A percentile compares a stretch with the other conserved stretches of the same genome.
phyloP scores from a whole-genome alignment of 2,329 filamentous ascomycete species.

The Colletotrichum zoysiae region DNA sequence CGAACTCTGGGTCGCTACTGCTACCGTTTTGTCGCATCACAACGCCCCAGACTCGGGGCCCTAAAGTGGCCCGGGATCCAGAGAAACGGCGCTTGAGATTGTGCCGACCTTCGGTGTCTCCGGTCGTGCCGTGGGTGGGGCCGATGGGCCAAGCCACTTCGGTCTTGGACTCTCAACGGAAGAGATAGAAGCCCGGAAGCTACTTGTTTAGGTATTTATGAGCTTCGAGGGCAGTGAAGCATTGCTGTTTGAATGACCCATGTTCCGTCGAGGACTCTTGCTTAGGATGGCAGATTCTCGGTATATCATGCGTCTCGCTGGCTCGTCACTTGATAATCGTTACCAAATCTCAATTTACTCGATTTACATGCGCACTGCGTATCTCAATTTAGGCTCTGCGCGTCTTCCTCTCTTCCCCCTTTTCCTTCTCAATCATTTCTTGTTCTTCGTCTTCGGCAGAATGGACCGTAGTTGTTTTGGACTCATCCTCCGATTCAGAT shows the following conservation, averaged over 20 bases:
- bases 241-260: no score
- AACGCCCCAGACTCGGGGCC: background rate
- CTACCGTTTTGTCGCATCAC: slow-evolving; percentile 2
- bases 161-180: background rate
- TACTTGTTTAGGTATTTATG: background rate
- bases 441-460: background rate
- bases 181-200: background rate
- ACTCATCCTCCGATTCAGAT: background rate
- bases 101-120: slow-evolving; percentile 25
- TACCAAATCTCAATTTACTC: background rate
- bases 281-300: background rate
- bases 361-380: no score
- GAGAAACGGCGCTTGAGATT: background rate
- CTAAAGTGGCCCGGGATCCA: background rate
- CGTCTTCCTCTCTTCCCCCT: background rate
- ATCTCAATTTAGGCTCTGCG: background rate
- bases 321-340: background rate
- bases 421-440: background rate
- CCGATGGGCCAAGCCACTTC: slow-evolving; percentile 18
- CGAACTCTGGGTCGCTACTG: slow-evolving; percentile 22
- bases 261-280: background rate
- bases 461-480: background rate
- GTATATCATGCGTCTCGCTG: background rate
- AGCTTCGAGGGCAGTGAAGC: slow-evolving; percentile 31
- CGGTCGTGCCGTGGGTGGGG: slow-evolving; percentile 24